Percentiles rank a stretch among this genome's conserved stretches.
phyloP scores from a whole-genome alignment of 1,284 basidiomycete species.

The Golubevia sp. region DNA sequence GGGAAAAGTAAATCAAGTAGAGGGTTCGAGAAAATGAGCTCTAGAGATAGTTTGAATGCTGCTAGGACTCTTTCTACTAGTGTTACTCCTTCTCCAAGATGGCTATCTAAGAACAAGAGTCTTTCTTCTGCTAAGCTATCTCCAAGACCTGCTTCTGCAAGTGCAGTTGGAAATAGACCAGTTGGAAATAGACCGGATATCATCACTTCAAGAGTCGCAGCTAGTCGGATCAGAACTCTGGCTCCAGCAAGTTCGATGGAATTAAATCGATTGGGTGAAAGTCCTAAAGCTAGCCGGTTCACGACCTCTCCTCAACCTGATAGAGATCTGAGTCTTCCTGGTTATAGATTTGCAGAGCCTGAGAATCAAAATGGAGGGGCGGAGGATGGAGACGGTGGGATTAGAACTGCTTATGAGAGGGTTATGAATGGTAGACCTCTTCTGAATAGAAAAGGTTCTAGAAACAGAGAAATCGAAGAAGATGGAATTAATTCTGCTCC shows the following conservation, averaged over 20 bases:
- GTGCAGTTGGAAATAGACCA: conserved; percentile 8
- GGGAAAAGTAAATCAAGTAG: neutral
- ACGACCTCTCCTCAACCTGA: neutral
- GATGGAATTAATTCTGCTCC: neutral
- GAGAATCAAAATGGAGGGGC: neutral
- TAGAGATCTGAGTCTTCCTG: neutral
- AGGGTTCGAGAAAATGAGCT: conserved; percentile 14
- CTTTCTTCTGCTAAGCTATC: conserved; percentile 17
- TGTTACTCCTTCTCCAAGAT: conserved; percentile 42
- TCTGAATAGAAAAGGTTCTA: neutral
- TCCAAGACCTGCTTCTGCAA: conserved; percentile 30
- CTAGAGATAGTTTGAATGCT: conserved; percentile 33
- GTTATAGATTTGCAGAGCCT: neutral
- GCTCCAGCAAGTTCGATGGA: neutral
- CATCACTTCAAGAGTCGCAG: neutral
- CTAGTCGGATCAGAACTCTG: neutral
- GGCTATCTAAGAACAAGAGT: conserved; percentile 20
- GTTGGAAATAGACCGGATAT: neutral
- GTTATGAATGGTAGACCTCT: neutral
- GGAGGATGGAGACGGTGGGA: neutral
- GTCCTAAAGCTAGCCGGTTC: neutral
- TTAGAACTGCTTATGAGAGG: neutral
- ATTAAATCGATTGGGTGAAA: neutral
- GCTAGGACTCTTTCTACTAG: conserved; percentile 36
- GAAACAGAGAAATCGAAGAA: neutral